These are phyloP conservation scores for Petunia secreta DNA, from an alignment of 257 asterid genomes.

Conservation along the genomic window DNA sequence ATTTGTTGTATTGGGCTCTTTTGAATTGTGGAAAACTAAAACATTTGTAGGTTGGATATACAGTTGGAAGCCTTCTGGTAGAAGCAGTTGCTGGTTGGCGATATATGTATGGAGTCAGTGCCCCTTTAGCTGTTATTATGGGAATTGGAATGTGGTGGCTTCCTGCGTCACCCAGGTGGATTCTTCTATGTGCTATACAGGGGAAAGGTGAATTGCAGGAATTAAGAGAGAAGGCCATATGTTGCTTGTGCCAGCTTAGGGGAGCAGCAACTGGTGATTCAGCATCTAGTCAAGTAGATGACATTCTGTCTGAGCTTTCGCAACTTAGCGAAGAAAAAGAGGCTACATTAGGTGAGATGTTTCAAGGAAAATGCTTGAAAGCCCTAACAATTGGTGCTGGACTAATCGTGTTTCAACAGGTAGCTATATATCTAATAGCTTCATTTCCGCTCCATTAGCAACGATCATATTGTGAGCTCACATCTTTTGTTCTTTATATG, in stretches of 20 bases:
- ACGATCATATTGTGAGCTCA: conserved; percentile 29
- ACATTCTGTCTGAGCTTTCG: conserved; percentile 86
- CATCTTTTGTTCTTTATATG: conserved; percentile 34
- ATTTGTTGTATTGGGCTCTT: conserved; percentile 25
- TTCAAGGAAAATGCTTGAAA: conserved; percentile 93
- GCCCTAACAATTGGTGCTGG: conserved; percentile 94
- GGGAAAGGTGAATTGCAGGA: conserved; percentile 68
- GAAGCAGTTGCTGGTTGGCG: conserved; percentile 88
- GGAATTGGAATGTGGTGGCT: conserved; percentile 98
- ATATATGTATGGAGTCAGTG: conserved; percentile 77
- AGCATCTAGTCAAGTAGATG: conserved; percentile 76
- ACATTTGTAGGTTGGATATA: conserved; percentile 67
- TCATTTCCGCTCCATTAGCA: conserved; percentile 13
- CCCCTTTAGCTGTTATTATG: conserved; percentile 75
- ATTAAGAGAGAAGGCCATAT: conserved; percentile 67
- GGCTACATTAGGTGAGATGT: conserved; percentile 68
- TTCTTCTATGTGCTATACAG: conserved; percentile 80
- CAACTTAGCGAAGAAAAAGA: conserved; percentile 75
- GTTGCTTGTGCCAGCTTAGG: conserved; percentile 76
- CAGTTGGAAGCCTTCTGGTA: conserved; percentile 83
- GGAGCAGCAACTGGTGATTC: conserved; percentile 65
- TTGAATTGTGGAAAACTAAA: conserved; percentile 31
- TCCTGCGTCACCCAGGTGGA: conserved; percentile 96
- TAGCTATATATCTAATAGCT: conserved; percentile 33
- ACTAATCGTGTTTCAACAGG: conserved; percentile 94